Conservation (phyloP, 179 eudicot genomes). For the Spergularia azorica region DNA sequence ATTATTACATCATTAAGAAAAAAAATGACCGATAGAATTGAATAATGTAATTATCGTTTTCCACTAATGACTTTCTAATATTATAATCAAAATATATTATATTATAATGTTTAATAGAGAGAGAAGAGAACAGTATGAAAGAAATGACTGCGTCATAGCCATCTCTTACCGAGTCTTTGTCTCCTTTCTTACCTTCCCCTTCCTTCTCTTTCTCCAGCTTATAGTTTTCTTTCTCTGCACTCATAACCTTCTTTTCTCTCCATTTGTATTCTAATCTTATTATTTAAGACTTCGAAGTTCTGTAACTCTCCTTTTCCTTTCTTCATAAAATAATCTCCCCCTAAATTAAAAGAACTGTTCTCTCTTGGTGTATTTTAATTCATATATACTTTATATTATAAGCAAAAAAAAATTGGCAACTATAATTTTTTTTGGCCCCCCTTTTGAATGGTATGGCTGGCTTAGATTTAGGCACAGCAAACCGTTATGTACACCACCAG, state of each 20-base stretch:
- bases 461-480: constrained; percentile 64
- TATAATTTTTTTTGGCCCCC: not conserved
- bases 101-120: no score
- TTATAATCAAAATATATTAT: not conserved
- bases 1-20: not conserved
- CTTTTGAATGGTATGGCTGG: constrained; percentile 57
- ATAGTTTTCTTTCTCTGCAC: constrained; percentile 33
- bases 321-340: constrained; percentile 20
- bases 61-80: constrained; percentile 25
- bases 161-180: constrained; percentile 24
- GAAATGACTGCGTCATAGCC: constrained; percentile 47
- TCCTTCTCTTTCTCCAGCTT: constrained; percentile 12
- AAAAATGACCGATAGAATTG: constrained; percentile 10
- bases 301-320: constrained; percentile 35
- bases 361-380: constrained; percentile 3
- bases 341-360: constrained; percentile 24
- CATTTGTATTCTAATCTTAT: constrained; percentile 24
- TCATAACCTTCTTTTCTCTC: constrained; percentile 6
- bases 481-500: constrained; percentile 49
- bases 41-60: constrained; percentile 12
- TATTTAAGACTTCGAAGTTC: not conserved
- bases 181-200: constrained; percentile 21
- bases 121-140: constrained; percentile 19
- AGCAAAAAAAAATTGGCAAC: not conserved
- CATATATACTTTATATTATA: constrained; percentile 17